Evolutionary conservation across 73 alveolate species (phyloP), one percentile per base, ranked within the genome.

Genomic region (Paramecium octaurelia): DNA sequence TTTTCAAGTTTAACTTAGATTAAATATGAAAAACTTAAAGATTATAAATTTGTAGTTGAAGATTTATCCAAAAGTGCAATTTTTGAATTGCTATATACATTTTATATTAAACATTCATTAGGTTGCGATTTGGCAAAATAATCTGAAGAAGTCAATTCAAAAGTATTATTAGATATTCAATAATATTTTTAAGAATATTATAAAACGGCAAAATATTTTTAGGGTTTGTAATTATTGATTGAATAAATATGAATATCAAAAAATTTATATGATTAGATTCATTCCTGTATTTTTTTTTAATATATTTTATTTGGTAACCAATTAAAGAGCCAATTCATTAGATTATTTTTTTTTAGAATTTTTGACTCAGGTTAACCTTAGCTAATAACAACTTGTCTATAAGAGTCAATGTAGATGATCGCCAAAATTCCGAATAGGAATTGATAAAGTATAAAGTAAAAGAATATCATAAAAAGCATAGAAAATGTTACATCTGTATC

Each of bases 351-450:
- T 54, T 54, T 54, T 2, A 54, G 23, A n/a, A 54, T 54, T 54
- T 54, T 54, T 4, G 69, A 54, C 14, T 54, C 69, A 18, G 69
- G 69, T 20, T 54, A 54, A 3, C 69, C 69, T 54, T 54, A 54
- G 9, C 69, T 54, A 12, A 54, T 54, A 18, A 54, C 69, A 1
- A 54, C 69, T 46, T 43, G 48, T 35, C 91, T 80, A 80, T 80
- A 80, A 11, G 91, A 80, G 38, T 80, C 91, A 0, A 80, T 80
- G 24, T 80, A 80, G 4, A 80, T 80, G 29, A 80, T 64, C 8
- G 91, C 91, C 57, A 80, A 44, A 10, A 80, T 80, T 21, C 57
- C 57, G 23, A 42, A 80, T 36, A 80, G 23, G 44, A 80, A 80
- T 24, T 29, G 24, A 24, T 21, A 48, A 11, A 80, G 31, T 21